A percentile compares a stretch with the other conserved stretches of the same genome.
Conservation (phyloP, 129 eudicot species). For the Glebionis coronaria region DNA sequence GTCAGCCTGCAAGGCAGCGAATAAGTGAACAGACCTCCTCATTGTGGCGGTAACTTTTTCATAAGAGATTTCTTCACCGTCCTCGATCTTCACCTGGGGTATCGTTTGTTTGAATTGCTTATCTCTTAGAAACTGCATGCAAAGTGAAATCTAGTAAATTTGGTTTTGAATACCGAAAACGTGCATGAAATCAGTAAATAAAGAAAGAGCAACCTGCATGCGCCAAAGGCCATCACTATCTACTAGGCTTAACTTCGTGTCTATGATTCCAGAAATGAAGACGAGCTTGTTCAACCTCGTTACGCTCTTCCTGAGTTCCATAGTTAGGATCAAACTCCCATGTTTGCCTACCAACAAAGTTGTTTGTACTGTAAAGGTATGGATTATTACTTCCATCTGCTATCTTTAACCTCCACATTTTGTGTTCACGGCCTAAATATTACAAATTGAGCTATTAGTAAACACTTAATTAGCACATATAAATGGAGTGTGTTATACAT, state of each 20-base stretch:
- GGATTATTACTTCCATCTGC: constrained; percentile 42
- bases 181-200: no score
- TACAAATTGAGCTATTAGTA: not conserved
- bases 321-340: constrained; percentile 50
- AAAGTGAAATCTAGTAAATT: not conserved
- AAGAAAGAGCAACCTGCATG: no score
- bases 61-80: constrained; percentile 54
- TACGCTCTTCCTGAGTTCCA: no score
- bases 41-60: constrained; percentile 47
- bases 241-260: no score
- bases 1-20: constrained; percentile 48
- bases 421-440: no score
- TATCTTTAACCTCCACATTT: constrained; percentile 56
- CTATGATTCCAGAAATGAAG: no score
- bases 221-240: no score
- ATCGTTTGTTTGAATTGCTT: constrained; percentile 51
- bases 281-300: no score
- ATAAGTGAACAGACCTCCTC: constrained; percentile 49
- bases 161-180: no score
- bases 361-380: constrained; percentile 42
- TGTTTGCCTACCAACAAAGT: constrained; percentile 44
- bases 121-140: constrained; percentile 47
- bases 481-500: no score
- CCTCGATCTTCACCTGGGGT: constrained; percentile 49
- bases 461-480: no score